A percentile compares a stretch with the other conserved stretches of the same genome.
Evolutionary conservation across 306 rosid genomes (phyloP).

Genomic region (Boehmeria nivea): DNA sequence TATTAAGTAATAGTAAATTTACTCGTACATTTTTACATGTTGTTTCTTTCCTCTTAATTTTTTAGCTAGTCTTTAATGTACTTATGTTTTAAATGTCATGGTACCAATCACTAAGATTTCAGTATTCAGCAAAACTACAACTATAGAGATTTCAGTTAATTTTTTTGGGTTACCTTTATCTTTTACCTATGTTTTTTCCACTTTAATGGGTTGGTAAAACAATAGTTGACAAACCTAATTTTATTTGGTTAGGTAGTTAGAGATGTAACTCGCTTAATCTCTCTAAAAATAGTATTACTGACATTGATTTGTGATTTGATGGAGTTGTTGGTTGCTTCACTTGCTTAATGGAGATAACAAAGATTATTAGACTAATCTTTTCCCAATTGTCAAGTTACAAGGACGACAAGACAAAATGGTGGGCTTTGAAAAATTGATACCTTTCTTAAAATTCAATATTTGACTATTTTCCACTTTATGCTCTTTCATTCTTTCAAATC

Average conservation of each 20-base stretch:
- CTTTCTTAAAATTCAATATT: conserved; percentile 15
- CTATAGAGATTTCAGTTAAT: no score
- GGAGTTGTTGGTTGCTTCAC: conserved; percentile 28
- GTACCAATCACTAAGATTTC: no score
- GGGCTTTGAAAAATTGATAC: conserved; percentile 18
- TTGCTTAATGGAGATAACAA: conserved; percentile 14
- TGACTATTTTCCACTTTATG: no score
- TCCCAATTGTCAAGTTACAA: conserved; percentile 20
- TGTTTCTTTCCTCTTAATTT: no score
- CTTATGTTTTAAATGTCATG: no score
- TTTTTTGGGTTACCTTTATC: no score
- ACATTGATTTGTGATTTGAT: conserved; percentile 10
- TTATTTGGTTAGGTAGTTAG: conserved; percentile 23
- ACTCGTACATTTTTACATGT: no score
- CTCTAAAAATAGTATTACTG: not conserved
- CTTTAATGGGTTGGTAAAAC: conserved; percentile 1
- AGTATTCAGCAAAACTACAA: no score
- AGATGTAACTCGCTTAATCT: conserved; percentile 6
- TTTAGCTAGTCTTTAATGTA: no score
- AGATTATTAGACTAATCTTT: conserved; percentile 9
- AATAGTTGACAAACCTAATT: conserved; percentile 4
- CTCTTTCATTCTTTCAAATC: no score
- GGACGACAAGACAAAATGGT: conserved; percentile 19
- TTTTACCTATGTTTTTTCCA: not conserved
- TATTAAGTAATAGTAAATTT: no score